These are phyloP conservation scores for Aspergillus latus DNA, from an alignment of 2,329 filamentous ascomycete species.

Conservation along the genomic window DNA sequence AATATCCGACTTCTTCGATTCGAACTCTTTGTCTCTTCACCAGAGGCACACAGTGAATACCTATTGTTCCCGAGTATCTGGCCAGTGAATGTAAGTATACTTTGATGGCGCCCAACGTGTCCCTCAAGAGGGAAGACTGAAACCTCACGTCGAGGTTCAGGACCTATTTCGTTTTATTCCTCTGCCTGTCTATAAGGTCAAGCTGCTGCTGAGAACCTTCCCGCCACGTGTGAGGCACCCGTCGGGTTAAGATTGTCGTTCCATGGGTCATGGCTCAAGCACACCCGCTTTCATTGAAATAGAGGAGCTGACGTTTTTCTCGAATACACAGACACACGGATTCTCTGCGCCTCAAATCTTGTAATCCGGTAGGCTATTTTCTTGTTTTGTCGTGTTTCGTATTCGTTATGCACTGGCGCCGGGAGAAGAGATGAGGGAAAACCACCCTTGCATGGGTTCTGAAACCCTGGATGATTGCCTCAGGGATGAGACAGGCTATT, in stretches of 20 bases:
- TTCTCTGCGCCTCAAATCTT: background rate
- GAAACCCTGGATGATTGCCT: background rate
- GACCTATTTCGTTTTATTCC: background rate
- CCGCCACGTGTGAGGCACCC: background rate
- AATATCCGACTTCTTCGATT: background rate
- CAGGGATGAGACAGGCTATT: background rate
- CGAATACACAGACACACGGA: background rate
- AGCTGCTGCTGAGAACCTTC: background rate
- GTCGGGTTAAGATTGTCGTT: background rate
- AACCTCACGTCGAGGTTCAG: background rate
- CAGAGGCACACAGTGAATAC: background rate
- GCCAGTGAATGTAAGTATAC: background rate
- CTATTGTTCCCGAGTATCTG: background rate
- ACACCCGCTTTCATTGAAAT: background rate
- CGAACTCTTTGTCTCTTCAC: background rate
- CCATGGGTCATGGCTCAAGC: background rate
- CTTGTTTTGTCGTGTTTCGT: background rate
- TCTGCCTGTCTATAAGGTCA: background rate
- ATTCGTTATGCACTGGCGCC: background rate
- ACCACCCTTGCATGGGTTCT: conserved; percentile 3
- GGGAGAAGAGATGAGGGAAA: conserved; percentile 1
- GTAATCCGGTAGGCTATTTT: background rate
- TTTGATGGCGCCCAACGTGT: background rate
- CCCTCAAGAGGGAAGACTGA: background rate
- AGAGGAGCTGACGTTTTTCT: conserved; percentile 1